phyloP scores from a whole-genome alignment of 805 yeast genomes.

The Schwanniomyces polymorphus region DNA sequence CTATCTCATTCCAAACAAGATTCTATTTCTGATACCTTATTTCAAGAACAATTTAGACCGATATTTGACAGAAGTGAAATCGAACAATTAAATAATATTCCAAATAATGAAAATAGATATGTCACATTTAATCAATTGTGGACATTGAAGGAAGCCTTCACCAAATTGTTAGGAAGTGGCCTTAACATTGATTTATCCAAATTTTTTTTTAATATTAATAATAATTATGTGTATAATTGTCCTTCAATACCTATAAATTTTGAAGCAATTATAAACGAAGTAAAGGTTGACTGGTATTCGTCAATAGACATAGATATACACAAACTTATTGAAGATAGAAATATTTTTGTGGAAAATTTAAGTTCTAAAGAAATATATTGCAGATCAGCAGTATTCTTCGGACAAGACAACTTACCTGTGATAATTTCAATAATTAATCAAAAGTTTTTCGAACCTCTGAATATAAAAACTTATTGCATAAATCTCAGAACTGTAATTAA shows the following conservation, averaged over 20 bases:
- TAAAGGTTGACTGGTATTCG: slow-evolving; percentile 9
- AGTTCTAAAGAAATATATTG: slow-evolving; percentile 6
- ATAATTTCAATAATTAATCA: slow-evolving; percentile 15
- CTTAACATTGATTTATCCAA: slow-evolving; percentile 21
- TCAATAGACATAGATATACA: slow-evolving; percentile 5
- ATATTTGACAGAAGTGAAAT: slow-evolving; percentile 42
- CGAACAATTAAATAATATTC: slow-evolving; percentile 19
- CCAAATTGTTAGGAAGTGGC: slow-evolving; percentile 69
- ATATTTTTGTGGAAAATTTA: slow-evolving; percentile 4
- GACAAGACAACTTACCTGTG: slow-evolving; percentile 11
- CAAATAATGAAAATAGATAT: slow-evolving; percentile 17
- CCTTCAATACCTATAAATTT: not conserved
- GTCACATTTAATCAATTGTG: slow-evolving; percentile 57
- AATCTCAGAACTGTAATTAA: not conserved
- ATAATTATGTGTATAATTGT: not conserved
- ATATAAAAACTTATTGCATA: not conserved
- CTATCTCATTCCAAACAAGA: slow-evolving; percentile 35
- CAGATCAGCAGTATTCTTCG: slow-evolving; percentile 8
- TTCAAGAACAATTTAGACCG: slow-evolving; percentile 38
- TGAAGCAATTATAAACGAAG: not conserved
- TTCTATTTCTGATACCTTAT: slow-evolving; percentile 20
- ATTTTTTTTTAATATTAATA: slow-evolving; percentile 13
- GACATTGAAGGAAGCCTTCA: slow-evolving; percentile 79
- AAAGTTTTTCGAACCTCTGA: not conserved
- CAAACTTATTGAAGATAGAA: slow-evolving; percentile 1